These are phyloP conservation scores for Epichloe scottii DNA, from an alignment of 2,329 filamentous ascomycete genomes.

Conservation along the genomic window DNA sequence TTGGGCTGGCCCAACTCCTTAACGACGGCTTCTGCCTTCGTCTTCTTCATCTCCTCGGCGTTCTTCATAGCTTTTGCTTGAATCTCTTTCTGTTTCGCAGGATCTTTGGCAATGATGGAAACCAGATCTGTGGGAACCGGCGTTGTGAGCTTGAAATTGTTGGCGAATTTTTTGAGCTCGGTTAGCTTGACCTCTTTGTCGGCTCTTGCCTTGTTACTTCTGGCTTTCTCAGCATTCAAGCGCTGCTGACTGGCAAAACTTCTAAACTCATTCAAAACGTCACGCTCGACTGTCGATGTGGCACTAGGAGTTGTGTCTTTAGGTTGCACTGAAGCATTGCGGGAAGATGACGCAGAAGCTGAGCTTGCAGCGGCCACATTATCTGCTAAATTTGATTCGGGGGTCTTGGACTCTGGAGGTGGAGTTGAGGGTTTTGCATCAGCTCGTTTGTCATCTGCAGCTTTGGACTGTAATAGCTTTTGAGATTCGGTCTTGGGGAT, in stretches of 20 bases:
- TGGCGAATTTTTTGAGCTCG: constrained; percentile 89
- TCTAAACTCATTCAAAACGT: constrained; percentile 52
- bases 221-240: constrained; percentile 41
- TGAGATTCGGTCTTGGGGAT: constrained; percentile 15
- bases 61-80: constrained; percentile 76
- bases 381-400: constrained; percentile 15
- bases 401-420: constrained; percentile 18
- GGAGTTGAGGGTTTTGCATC: constrained; percentile 15
- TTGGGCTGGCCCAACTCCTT: constrained; percentile 33
- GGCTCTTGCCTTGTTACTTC: constrained; percentile 45
- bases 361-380: constrained; percentile 16
- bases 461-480: constrained; percentile 19
- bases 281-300: constrained; percentile 47
- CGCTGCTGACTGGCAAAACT: constrained; percentile 47
- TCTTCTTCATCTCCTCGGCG: constrained; percentile 48
- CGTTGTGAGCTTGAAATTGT: constrained; percentile 86
- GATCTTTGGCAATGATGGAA: constrained; percentile 91
- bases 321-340: constrained; percentile 27
- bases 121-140: constrained; percentile 87
- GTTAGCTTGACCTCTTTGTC: constrained; percentile 90
- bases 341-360: constrained; percentile 24
- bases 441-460: constrained; percentile 18
- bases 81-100: constrained; percentile 86
- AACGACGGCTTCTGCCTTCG: constrained; percentile 34
- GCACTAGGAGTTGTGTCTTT: constrained; percentile 27